Evolutionary conservation across 2,329 filamentous ascomycete species (phyloP).

Genomic region (Trichophyton schoenleinii): DNA sequence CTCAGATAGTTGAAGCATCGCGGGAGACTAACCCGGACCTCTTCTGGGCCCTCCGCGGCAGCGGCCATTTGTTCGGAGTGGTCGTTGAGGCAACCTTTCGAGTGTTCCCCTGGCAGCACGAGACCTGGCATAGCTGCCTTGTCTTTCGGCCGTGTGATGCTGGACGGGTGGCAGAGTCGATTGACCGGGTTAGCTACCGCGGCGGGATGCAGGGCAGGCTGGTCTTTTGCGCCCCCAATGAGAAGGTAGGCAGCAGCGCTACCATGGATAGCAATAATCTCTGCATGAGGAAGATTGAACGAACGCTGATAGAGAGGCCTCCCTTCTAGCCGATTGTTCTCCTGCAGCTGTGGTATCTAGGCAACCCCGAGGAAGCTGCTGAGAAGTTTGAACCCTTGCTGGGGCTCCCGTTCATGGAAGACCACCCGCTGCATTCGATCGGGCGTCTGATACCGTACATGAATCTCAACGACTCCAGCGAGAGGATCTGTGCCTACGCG

Average conservation of each 20-base stretch:
- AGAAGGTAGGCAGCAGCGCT: neutral
- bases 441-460: slow-evolving; percentile 2
- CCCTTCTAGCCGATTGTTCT: neutral
- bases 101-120: neutral
- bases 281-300: too few relatives aligned
- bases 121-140: neutral
- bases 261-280: neutral
- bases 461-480: slow-evolving; percentile 4
- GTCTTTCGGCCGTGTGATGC: neutral
- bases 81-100: slow-evolving; percentile 12
- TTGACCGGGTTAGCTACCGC: neutral
- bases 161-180: neutral
- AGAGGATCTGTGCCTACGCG: neutral
- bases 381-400: neutral
- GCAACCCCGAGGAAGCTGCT: slow-evolving; percentile 1
- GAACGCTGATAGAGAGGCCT: neutral
- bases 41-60: slow-evolving; percentile 28
- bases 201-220: slow-evolving; percentile 3
- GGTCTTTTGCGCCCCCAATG: neutral
- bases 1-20: slow-evolving; percentile 18
- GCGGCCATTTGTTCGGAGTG: slow-evolving; percentile 24
- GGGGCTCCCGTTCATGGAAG: neutral
- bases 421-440: slow-evolving; percentile 1
- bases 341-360: slow-evolving; percentile 4
- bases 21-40: slow-evolving; percentile 18